A percentile compares a stretch with the other conserved stretches of the same genome.
phyloP scores from a whole-genome alignment of 2,329 filamentous ascomycete genomes.

The Diaporthe helianthi region DNA sequence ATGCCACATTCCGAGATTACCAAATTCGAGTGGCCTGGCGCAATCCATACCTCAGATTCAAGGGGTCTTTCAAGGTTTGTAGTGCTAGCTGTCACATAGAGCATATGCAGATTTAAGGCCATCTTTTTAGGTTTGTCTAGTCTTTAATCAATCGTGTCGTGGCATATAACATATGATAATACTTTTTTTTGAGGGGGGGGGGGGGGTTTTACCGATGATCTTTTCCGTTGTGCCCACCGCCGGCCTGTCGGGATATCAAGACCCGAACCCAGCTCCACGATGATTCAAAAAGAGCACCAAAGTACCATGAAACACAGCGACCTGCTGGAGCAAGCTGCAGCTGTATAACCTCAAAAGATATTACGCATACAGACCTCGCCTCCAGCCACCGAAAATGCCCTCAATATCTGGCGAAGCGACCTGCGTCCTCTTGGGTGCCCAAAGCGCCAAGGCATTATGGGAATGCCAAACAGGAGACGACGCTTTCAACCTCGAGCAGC shows the following conservation, averaged over 20 bases:
- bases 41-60: neutral
- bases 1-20: too few relatives aligned
- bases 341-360: neutral
- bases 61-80: too few relatives aligned
- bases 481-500: slow-evolving; percentile 1
- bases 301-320: too few relatives aligned
- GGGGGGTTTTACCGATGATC: too few relatives aligned
- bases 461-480: neutral
- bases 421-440: neutral
- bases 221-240: neutral
- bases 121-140: too few relatives aligned
- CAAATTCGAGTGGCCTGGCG: neutral
- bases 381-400: neutral
- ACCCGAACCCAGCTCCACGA: neutral
- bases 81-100: neutral
- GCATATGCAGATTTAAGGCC: too few relatives aligned
- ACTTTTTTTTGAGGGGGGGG: too few relatives aligned
- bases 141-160: neutral
- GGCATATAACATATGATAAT: too few relatives aligned
- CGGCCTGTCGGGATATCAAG: neutral
- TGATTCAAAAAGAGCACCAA: neutral
- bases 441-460: neutral
- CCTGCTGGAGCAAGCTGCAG: too few relatives aligned
- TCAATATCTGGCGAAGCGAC: neutral
- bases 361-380: too few relatives aligned